Conservation (phyloP, 768 basidiomycete genomes). For the Leucosporidium creatinivorum region DNA sequence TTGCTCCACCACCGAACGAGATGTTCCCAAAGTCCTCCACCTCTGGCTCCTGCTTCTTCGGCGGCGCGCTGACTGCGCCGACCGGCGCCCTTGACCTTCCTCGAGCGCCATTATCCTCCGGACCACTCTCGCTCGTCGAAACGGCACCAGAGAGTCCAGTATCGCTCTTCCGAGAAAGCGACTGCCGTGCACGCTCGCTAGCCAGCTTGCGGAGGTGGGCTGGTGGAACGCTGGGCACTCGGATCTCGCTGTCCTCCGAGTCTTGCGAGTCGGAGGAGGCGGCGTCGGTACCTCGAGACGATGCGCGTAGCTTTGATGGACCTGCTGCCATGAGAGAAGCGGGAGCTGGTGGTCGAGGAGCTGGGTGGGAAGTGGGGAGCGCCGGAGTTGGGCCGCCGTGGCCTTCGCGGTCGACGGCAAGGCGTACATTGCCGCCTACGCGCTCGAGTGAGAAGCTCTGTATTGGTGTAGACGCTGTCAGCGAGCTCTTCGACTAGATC, state of each 20-base stretch:
- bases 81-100: neutral
- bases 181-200: neutral
- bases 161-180: neutral
- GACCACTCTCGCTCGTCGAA: neutral
- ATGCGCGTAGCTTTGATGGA: no score
- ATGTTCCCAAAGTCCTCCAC: constrained; percentile 1
- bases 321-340: no score
- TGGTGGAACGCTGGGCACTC: neutral
- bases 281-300: neutral
- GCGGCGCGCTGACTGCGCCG: no score
- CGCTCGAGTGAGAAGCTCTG: neutral
- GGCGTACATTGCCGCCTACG: neutral
- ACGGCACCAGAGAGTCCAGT: no score
- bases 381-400: neutral
- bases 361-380: neutral
- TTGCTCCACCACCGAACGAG: neutral
- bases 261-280: neutral
- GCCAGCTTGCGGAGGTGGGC: constrained; percentile 1
- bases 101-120: neutral
- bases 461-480: neutral
- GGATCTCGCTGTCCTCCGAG: neutral
- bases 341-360: neutral
- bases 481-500: neutral
- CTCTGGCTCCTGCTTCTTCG: neutral
- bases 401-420: neutral